These are phyloP conservation scores for Candida nemodendra DNA, from an alignment of 805 yeast species.

Conservation along the genomic window DNA sequence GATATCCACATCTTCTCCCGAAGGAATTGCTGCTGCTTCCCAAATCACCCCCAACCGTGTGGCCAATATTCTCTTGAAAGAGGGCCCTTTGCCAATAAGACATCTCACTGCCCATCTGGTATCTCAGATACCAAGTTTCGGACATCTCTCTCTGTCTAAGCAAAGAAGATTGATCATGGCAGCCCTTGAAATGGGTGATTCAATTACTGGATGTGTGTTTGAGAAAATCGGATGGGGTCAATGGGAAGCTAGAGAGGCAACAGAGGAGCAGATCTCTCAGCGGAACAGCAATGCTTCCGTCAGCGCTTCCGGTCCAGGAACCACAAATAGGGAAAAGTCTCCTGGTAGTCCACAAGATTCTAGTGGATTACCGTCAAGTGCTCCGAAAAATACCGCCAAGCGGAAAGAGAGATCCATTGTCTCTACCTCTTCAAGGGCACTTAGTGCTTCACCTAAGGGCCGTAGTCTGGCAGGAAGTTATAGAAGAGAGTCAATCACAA, in stretches of 20 bases:
- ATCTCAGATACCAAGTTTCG: constrained; percentile 73
- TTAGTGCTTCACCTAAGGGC: constrained; percentile 23
- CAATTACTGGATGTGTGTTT: constrained; percentile 62
- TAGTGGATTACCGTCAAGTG: constrained; percentile 4
- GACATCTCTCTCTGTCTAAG: constrained; percentile 75
- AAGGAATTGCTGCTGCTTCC: constrained; percentile 83
- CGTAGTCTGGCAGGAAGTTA: constrained; percentile 9
- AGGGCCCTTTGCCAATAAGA: constrained; percentile 89
- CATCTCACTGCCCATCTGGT: constrained; percentile 81
- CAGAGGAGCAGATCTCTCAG: constrained; percentile 23
- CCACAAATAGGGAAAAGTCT: constrained; percentile 11
- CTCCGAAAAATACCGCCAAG: constrained; percentile 3
- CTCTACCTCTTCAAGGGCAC: constrained; percentile 5
- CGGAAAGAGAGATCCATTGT: constrained; percentile 14
- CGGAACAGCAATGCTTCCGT: constrained; percentile 22
- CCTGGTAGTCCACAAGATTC: constrained; percentile 18
- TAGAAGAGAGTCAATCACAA: constrained; percentile 54
- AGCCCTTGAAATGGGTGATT: constrained; percentile 74
- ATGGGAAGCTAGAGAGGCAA: constrained; percentile 73
- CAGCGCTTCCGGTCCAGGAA: constrained; percentile 1
- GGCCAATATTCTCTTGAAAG: constrained; percentile 61
- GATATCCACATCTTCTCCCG: constrained; percentile 79
- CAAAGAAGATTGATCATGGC: constrained; percentile 89
- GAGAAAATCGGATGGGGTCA: constrained; percentile 98
- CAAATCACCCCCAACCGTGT: constrained; percentile 78